phyloP scores from a whole-genome alignment of 2,329 filamentous ascomycete genomes.

The Exophiala lecanii-corni region DNA sequence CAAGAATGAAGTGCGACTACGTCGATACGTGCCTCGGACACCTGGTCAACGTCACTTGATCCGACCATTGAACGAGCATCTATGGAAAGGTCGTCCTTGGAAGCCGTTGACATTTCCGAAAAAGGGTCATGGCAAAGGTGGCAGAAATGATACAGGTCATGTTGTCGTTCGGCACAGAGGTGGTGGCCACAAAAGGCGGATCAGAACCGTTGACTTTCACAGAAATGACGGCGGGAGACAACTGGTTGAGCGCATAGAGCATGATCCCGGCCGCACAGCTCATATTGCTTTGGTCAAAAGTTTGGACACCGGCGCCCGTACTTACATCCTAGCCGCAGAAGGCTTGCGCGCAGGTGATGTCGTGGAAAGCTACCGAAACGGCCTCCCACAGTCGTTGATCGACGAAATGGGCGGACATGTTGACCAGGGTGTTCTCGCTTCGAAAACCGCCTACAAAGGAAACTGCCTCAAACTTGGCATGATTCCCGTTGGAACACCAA shows the following conservation, averaged over 20 bases:
- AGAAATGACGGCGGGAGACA: constrained; percentile 76
- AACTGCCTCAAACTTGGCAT: constrained; percentile 95
- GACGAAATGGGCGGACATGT: constrained; percentile 87
- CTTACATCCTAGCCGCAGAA: constrained; percentile 92
- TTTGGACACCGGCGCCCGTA: constrained; percentile 67
- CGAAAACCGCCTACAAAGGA: constrained; percentile 87
- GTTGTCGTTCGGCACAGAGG: constrained; percentile 89
- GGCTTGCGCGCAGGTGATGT: constrained; percentile 87
- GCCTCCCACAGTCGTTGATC: constrained; percentile 81
- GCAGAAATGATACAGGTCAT: constrained; percentile 79
- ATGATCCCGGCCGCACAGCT: constrained; percentile 87
- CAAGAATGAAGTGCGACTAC: constrained; percentile 52
- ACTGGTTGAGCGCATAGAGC: constrained; percentile 87
- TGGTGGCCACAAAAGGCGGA: constrained; percentile 85
- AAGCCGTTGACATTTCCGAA: constrained; percentile 82
- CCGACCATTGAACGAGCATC: constrained; percentile 89
- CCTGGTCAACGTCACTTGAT: constrained; percentile 88
- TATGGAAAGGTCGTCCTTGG: constrained; percentile 89
- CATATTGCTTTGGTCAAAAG: constrained; percentile 86
- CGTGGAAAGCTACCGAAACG: constrained; percentile 84
- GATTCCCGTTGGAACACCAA: constrained; percentile 87
- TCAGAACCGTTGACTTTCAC: constrained; percentile 85
- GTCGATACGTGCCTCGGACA: constrained; percentile 89
- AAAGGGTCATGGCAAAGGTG: constrained; percentile 88
- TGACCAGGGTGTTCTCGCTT: constrained; percentile 92